These are phyloP conservation scores for Fraxinus dipetala DNA, from an alignment of 305 asterid species.

Conservation along the genomic window DNA sequence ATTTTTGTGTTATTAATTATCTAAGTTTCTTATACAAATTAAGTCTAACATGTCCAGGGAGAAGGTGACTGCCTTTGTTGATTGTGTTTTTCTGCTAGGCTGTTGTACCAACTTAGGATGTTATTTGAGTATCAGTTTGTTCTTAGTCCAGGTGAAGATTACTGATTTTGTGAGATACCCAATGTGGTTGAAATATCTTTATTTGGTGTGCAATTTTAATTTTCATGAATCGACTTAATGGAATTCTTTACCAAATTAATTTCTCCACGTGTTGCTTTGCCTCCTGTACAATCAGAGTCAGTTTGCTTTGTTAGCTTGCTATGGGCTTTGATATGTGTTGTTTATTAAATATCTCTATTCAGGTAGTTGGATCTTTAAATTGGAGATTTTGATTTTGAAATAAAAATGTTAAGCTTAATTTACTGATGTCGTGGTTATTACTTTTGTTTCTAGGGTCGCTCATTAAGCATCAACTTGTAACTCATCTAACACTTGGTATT, in stretches of 20 bases:
- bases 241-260: background rate
- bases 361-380: background rate
- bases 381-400: background rate
- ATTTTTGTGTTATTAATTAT: background rate
- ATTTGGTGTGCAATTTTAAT: slow-evolving; percentile 1
- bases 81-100: background rate
- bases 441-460: slow-evolving; percentile 68
- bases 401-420: background rate
- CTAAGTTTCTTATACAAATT: background rate
- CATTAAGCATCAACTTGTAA: slow-evolving; percentile 92
- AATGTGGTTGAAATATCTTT: slow-evolving; percentile 12
- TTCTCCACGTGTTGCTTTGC: slow-evolving; percentile 14
- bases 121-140: slow-evolving; percentile 6
- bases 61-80: background rate
- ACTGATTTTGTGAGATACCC: slow-evolving; percentile 9
- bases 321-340: background rate
- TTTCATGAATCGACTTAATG: background rate
- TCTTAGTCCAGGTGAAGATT: slow-evolving; percentile 6
- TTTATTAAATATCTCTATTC: background rate
- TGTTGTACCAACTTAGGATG: background rate
- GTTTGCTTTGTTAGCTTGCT: slow-evolving; percentile 12
- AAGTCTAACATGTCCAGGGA: background rate
- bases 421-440: background rate
- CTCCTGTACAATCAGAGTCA: background rate
- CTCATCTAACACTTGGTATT: slow-evolving; percentile 91